Percentiles rank a stretch among this genome's conserved stretches.
phyloP scores from a whole-genome alignment of 2,329 filamentous ascomycete species.

The Blumeria graminis region DNA sequence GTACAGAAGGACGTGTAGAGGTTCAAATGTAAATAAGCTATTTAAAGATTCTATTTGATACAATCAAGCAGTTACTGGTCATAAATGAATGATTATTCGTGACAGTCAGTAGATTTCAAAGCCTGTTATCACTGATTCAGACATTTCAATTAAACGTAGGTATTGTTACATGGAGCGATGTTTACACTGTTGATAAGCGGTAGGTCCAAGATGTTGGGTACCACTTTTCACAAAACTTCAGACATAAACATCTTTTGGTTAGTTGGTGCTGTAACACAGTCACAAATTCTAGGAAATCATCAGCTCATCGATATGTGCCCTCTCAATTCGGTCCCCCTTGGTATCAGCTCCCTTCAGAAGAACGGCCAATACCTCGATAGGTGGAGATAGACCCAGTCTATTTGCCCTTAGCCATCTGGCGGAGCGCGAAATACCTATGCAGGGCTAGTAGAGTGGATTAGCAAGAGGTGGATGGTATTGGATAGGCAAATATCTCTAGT shows the following conservation, averaged over 20 bases:
- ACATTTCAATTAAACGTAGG: too few species aligned
- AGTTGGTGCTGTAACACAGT: too few species aligned
- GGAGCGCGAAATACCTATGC: conserved; percentile 57
- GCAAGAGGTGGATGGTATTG: too few species aligned
- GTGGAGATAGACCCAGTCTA: conserved; percentile 59
- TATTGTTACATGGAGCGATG: too few species aligned
- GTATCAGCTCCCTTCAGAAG: conserved; percentile 45
- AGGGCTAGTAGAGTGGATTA: conserved; percentile 33
- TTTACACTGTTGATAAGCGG: too few species aligned
- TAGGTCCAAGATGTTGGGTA: too few species aligned
- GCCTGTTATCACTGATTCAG: too few species aligned
- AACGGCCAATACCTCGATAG: conserved; percentile 73
- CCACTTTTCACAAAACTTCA: too few species aligned
- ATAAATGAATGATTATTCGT: too few species aligned
- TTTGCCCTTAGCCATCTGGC: conserved; percentile 79
- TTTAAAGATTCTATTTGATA: background rate
- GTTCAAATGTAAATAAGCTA: conserved; percentile 34
- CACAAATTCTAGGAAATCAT: conserved; percentile 18
- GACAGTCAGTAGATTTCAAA: too few species aligned
- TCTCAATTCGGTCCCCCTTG: conserved; percentile 29
- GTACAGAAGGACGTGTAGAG: conserved; percentile 70
- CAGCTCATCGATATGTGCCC: conserved; percentile 50
- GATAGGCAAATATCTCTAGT: background rate
- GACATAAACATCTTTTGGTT: too few species aligned
- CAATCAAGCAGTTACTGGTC: too few species aligned